Base-by-base conservation (phyloP, 805 yeast genomes). In the Cyberlindnera xishuangbannaensis region DNA sequence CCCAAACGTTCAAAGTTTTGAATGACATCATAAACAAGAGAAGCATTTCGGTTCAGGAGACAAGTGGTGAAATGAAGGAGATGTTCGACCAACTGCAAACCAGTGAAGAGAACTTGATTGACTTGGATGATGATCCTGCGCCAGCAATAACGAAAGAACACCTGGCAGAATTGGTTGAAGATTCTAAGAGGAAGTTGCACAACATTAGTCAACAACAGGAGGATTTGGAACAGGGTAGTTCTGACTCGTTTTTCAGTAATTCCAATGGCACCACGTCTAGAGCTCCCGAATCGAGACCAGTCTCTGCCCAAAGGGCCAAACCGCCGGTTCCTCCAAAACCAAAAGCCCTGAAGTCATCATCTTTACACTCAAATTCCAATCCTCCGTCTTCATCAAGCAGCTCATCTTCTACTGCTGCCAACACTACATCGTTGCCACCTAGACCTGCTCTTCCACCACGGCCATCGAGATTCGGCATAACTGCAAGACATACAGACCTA, bases 191-290 rank as follows among this genome's bases (percentile, higher is more conserved):
- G 13, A 41, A 32, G n/a, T n/a, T n/a, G n/a, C 23, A 20, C 23
- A 12, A 20, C 11, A 9, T 9, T 20, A 12, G 11, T 9, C 23
- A 20, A 20, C 12, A 9, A n/a, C 34, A 35, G 6, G 61, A 64
- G 14, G 71, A 65, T 36, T 55, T 70, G 27, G 60, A 65, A 30
- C 19, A 39, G 20, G 47, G 47, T 7, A 26, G 39, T 1, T 25
- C 23, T 12, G 34, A 35, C 36, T 48, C 39, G 6, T 48, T 40
- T 37, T 45, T 47, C 23, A 37, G 44, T 4, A 23, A 24, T 4
- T 26, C 10, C 33, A n/a, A n/a, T n/a, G n/a, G n/a, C n/a, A n/a
- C n/a, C n/a, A n/a, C n/a, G n/a, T n/a, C n/a, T n/a, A n/a, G n/a
- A n/a, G n/a, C n/a, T n/a, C n/a, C n/a, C n/a, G n/a, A n/a, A n/a